Evolutionary conservation across 2,329 filamentous ascomycete genomes (phyloP).

Genomic region (Fusarium nurragi): DNA sequence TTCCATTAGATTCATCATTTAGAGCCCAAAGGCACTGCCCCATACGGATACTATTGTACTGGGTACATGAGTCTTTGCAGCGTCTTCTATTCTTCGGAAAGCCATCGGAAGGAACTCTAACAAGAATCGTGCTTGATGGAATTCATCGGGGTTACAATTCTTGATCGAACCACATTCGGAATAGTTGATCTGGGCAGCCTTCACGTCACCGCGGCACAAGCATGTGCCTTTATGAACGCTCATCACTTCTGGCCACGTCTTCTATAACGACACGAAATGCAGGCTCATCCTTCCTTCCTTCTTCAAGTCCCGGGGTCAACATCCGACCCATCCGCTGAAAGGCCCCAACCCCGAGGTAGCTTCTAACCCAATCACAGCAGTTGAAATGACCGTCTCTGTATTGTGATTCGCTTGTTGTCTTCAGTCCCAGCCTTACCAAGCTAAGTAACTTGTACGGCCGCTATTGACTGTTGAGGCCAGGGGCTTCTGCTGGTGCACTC

Average conservation of each 20-base stretch:
- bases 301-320: constrained; percentile 36
- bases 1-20: background rate
- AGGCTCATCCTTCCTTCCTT: constrained; percentile 8
- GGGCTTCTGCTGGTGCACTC: background rate
- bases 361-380: constrained; percentile 41
- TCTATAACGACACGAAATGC: background rate
- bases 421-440: constrained; percentile 16
- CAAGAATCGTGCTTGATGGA: background rate
- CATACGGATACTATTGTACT: constrained; percentile 17
- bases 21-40: background rate
- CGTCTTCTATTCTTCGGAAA: constrained; percentile 21
- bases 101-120: constrained; percentile 5
- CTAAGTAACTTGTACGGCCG: constrained; percentile 17
- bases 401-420: constrained; percentile 40
- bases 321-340: constrained; percentile 37
- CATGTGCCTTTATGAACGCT: background rate
- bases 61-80: constrained; percentile 2
- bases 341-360: background rate
- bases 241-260: constrained; percentile 18
- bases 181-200: background rate
- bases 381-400: constrained; percentile 44
- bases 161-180: background rate
- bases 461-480: background rate
- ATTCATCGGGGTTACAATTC: background rate
- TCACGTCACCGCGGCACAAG: background rate